Percentiles rank a stretch among this genome's conserved stretches.
Conservation (phyloP, 2,329 filamentous ascomycete genomes). For the Alternaria longipes region DNA sequence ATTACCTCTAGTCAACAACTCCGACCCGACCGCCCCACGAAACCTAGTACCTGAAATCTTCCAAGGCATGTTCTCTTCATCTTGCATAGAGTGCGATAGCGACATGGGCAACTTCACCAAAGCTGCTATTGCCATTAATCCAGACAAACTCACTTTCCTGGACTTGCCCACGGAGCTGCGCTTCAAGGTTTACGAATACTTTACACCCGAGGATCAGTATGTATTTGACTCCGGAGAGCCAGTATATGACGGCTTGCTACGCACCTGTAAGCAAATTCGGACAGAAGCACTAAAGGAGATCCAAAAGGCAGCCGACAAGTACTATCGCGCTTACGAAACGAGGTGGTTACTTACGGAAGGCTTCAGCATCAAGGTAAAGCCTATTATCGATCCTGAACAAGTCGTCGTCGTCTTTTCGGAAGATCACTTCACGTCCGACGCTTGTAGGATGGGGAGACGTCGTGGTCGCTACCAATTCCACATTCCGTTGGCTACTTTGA, state of each 20-base stretch:
- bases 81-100: not conserved
- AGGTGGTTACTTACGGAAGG: not conserved
- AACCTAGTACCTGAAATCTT: not conserved
- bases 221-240: fast-evolving
- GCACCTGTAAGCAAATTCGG: not conserved
- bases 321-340: not conserved
- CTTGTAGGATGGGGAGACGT: not conserved
- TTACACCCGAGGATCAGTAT: not conserved
- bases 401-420: not conserved
- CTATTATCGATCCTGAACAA: not conserved
- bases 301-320: not conserved
- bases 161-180: not conserved
- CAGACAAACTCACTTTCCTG: not conserved
- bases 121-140: not conserved
- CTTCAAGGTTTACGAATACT: not conserved
- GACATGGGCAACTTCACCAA: not conserved
- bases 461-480: not conserved
- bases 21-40: not conserved
- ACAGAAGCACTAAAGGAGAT: not conserved
- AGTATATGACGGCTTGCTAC: not conserved
- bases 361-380: not conserved
- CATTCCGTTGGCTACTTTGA: not conserved
- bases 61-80: not conserved
- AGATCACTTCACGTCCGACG: not conserved
- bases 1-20: not conserved